Evolutionary conservation across 2,329 filamentous ascomycete genomes (phyloP).

Genomic region (Xylariaceae sp.): DNA sequence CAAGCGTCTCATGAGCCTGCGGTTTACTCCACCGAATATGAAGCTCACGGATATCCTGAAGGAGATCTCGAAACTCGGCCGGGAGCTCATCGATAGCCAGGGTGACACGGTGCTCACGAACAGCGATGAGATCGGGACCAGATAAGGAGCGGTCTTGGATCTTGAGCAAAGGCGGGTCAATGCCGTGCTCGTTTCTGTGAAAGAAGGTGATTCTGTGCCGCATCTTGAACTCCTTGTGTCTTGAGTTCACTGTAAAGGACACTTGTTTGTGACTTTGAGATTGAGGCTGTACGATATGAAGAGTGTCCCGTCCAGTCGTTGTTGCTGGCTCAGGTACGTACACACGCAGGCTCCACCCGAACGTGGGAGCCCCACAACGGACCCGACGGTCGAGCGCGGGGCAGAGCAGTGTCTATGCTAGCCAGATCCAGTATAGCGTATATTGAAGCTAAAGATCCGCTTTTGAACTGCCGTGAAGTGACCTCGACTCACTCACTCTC

Average conservation of each 20-base stretch:
- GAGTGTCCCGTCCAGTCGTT: too few species aligned
- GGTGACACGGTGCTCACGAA: slow-evolving; percentile 75
- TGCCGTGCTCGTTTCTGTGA: slow-evolving; percentile 55
- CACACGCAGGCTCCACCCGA: background rate
- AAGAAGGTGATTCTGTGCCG: slow-evolving; percentile 77
- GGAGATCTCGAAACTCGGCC: slow-evolving; percentile 53
- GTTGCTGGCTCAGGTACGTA: background rate
- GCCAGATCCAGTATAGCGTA: background rate
- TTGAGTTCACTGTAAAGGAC: background rate
- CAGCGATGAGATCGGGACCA: slow-evolving; percentile 54
- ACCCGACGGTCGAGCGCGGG: background rate
- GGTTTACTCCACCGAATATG: slow-evolving; percentile 74
- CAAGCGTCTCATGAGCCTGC: slow-evolving; percentile 49
- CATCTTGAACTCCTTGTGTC: slow-evolving; percentile 44
- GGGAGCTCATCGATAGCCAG: slow-evolving; percentile 70
- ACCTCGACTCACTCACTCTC: too few species aligned
- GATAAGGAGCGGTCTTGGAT: slow-evolving; percentile 53
- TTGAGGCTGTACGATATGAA: too few species aligned
- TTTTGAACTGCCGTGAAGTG: background rate
- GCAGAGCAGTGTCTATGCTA: background rate
- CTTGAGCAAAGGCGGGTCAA: slow-evolving; percentile 59
- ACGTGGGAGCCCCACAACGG: background rate
- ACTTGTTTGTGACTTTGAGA: background rate
- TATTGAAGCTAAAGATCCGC: background rate
- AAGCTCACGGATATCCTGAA: slow-evolving; percentile 63